These are phyloP conservation scores for Penicillium daleae DNA, from an alignment of 495 filamentous ascomycete species.

Conservation along the genomic window DNA sequence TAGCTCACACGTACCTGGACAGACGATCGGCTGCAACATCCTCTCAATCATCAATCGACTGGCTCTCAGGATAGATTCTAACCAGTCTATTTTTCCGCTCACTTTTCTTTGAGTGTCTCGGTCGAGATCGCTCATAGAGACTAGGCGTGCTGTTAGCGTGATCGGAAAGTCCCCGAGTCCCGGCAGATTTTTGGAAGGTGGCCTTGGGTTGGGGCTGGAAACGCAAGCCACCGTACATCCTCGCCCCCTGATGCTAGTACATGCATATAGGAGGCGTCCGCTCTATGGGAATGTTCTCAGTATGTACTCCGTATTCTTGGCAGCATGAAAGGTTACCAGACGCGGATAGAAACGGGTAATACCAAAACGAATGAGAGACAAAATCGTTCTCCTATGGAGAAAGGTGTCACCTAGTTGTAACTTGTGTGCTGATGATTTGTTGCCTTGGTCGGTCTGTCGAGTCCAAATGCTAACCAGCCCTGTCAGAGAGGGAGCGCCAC, in stretches of 20 bases:
- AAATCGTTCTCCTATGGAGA: background rate
- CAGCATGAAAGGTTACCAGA: background rate
- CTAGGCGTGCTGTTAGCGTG: conserved; percentile 8
- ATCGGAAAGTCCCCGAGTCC: conserved; percentile 15
- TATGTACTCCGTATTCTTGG: background rate
- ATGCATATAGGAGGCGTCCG: background rate
- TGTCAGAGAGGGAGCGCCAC: conserved; percentile 10
- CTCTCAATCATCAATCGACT: background rate
- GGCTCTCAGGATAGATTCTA: background rate
- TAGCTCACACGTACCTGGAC: conserved; percentile 3
- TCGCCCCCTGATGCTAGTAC: background rate
- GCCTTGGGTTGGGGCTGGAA: conserved; percentile 15
- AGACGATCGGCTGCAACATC: background rate
- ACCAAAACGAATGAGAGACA: conserved; percentile 3
- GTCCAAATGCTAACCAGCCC: background rate
- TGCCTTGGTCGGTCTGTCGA: background rate
- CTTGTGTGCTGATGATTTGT: too few species aligned
- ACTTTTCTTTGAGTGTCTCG: conserved; percentile 18
- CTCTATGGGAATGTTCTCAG: background rate
- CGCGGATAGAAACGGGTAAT: background rate
- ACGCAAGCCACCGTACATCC: background rate
- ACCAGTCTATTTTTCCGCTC: background rate
- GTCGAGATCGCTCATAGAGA: conserved; percentile 13
- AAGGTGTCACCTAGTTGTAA: background rate
- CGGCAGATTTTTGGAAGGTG: background rate